Evolutionary conservation across 1,284 basidiomycete species (phyloP).

Genomic region (Ustilago trichophora): DNA sequence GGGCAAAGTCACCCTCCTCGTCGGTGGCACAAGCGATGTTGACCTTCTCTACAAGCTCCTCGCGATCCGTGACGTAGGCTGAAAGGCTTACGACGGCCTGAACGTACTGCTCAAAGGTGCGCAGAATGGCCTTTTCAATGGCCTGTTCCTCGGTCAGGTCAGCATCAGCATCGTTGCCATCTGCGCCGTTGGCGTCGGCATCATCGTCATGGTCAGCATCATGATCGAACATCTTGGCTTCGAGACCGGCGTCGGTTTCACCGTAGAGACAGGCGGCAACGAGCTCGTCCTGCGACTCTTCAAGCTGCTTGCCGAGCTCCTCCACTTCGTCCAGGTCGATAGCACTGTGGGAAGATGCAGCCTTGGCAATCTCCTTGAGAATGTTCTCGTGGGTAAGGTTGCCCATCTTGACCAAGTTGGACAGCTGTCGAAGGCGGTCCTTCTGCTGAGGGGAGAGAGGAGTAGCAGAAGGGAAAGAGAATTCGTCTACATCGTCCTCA

Average conservation of each 20-base stretch:
- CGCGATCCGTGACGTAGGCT: slow-evolving; percentile 39
- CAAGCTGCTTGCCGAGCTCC: slow-evolving; percentile 42
- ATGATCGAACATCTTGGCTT: slow-evolving; percentile 38
- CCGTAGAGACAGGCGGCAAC: slow-evolving; percentile 50
- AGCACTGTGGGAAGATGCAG: not conserved
- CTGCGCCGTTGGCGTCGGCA: slow-evolving; percentile 3
- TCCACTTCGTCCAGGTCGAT: slow-evolving; percentile 46
- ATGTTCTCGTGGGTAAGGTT: slow-evolving; percentile 44
- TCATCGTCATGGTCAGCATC: slow-evolving; percentile 15
- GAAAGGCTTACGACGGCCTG: slow-evolving; percentile 33
- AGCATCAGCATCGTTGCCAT: slow-evolving; percentile 19
- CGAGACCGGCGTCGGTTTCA: slow-evolving; percentile 41
- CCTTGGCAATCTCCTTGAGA: slow-evolving; percentile 37
- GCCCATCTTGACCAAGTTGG: slow-evolving; percentile 49
- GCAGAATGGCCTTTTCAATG: slow-evolving; percentile 44
- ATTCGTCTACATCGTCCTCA: slow-evolving; percentile 25
- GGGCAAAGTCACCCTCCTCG: slow-evolving; percentile 31
- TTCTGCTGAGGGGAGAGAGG: slow-evolving; percentile 35
- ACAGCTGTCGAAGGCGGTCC: slow-evolving; percentile 34
- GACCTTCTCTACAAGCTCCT: slow-evolving; percentile 36
- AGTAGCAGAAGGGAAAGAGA: slow-evolving; percentile 33
- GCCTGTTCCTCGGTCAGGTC: slow-evolving; percentile 41
- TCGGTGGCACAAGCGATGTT: slow-evolving; percentile 34
- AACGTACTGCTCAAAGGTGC: slow-evolving; percentile 46
- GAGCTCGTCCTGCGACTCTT: slow-evolving; percentile 54